Conservation (phyloP, 169 alveolate genomes). For the Perkinsus marinus region DNA sequence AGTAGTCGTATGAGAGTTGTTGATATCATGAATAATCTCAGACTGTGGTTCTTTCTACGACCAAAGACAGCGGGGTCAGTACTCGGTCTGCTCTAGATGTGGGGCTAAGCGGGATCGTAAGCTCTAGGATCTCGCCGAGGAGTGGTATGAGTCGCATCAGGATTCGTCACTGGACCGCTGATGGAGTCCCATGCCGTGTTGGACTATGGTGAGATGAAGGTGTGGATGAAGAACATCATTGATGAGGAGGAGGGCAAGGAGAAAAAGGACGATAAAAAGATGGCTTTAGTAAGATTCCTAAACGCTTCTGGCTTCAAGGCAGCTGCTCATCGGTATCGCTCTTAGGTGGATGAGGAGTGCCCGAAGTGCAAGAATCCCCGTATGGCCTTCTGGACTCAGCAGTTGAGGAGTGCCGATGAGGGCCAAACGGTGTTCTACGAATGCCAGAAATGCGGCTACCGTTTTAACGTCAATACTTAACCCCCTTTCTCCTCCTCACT, state of each 20-base stretch:
- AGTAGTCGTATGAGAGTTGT: no score
- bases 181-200: neutral
- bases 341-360: neutral
- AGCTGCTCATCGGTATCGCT: no score
- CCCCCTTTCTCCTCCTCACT: neutral
- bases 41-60: neutral
- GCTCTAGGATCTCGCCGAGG: neutral
- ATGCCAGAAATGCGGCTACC: constrained; percentile 4
- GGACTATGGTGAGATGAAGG: neutral
- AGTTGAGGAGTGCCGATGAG: neutral
- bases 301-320: no score
- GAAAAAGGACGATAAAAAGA: neutral
- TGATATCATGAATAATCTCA: neutral
- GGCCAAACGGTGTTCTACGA: constrained; percentile 6
- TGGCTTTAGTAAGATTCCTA: neutral
- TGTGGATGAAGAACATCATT: neutral
- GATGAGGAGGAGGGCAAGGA: neutral
- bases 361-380: constrained; percentile 1
- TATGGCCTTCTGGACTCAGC: constrained; percentile 2
- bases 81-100: neutral
- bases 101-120: neutral
- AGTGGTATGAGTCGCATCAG: neutral
- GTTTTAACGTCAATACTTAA: neutral
- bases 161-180: neutral
- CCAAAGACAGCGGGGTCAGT: neutral